A percentile compares a stretch with the other conserved stretches of the same genome.
phyloP scores from a whole-genome alignment of 805 yeast species.

The Saturnispora mendoncae region DNA sequence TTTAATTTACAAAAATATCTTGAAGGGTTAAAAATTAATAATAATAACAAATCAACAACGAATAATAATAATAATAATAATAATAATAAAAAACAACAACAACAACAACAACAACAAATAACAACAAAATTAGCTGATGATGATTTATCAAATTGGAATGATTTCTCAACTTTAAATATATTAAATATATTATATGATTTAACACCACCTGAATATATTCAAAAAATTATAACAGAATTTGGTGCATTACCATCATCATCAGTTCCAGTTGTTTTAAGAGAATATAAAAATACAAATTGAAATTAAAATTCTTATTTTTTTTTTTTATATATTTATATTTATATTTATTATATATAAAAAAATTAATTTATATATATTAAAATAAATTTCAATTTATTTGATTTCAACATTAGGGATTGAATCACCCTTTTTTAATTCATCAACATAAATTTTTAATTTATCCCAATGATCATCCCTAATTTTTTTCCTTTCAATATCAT shows the following conservation, averaged over 20 bases:
- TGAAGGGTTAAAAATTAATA: constrained; percentile 32
- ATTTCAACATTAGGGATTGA: constrained; percentile 51
- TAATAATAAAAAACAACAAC: constrained; percentile 19
- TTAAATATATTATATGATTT: constrained; percentile 86
- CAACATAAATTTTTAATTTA: constrained; percentile 53
- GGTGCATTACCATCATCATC: constrained; percentile 98
- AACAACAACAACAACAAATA: constrained; percentile 13
- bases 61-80: constrained; percentile 28
- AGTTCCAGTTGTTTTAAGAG: constrained; percentile 92
- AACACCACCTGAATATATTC: constrained; percentile 88
- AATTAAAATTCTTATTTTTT: background rate
- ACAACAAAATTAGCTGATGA: constrained; percentile 24
- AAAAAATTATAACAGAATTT: constrained; percentile 90
- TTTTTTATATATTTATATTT: too few relatives aligned
- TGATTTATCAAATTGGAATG: constrained; percentile 57
- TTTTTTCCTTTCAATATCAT: constrained; percentile 54
- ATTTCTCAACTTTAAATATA: constrained; percentile 53
- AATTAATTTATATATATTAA: background rate
- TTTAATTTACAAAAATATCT: constrained; percentile 59
- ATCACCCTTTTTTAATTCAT: constrained; percentile 25
- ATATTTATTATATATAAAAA: too few relatives aligned
- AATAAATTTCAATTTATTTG: constrained; percentile 10
- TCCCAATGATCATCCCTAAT: constrained; percentile 65
- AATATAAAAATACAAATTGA: constrained; percentile 51
- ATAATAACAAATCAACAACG: constrained; percentile 22